phyloP scores from a whole-genome alignment of 805 yeast species.

The Wickerhamiella kazuoi region DNA sequence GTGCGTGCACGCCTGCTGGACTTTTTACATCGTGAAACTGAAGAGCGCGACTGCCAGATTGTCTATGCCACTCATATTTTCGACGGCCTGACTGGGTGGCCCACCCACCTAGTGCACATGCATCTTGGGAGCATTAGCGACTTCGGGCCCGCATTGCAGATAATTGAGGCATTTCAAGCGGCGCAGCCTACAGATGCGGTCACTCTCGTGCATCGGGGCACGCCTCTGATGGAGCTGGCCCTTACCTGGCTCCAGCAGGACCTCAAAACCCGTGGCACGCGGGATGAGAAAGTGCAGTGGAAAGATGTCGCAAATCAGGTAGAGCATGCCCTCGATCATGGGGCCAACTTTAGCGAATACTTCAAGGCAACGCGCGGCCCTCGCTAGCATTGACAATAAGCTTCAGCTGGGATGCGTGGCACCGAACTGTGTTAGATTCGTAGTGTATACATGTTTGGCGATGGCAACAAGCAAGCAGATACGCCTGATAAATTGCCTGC shows the following conservation, averaged over 20 bases:
- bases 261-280: conserved; percentile 34
- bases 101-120: conserved; percentile 65
- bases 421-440: too few species aligned
- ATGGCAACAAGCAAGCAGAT: too few species aligned
- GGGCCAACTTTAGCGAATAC: conserved; percentile 17
- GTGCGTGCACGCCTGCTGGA: conserved; percentile 60
- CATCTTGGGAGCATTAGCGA: conserved; percentile 40
- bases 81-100: conserved; percentile 88
- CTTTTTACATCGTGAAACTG: conserved; percentile 61
- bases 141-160: conserved; percentile 8
- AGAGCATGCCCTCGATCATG: conserved; percentile 12
- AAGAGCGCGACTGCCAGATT: conserved; percentile 49
- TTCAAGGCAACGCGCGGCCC: conserved; percentile 17
- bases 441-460: too few species aligned
- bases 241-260: conserved; percentile 23
- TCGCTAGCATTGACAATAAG: too few species aligned
- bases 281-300: conserved; percentile 38
- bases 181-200: too few species aligned
- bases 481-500: too few species aligned
- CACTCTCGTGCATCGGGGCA: conserved; percentile 11
- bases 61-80: conserved; percentile 92
- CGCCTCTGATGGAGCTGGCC: conserved; percentile 22
- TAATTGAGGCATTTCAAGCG: conserved; percentile 9
- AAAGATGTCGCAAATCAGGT: conserved; percentile 30
- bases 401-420: too few species aligned